Evolutionary conservation across 176 grass and related monocot genomes (phyloP).

Genomic region (Triticum aestivum): DNA sequence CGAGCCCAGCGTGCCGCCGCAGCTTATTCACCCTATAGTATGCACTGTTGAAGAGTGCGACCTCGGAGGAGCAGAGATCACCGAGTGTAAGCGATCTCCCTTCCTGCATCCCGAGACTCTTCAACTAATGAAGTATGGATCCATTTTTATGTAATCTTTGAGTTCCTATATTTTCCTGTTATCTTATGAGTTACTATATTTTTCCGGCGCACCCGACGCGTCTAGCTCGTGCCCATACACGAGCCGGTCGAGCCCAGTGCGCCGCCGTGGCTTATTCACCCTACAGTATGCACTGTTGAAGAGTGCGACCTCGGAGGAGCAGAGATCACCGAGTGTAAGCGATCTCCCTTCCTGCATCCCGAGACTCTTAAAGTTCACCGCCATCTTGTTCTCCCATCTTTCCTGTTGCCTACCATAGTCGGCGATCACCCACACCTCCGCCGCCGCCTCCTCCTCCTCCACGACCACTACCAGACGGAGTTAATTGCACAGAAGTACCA

Average conservation of each 20-base stretch:
- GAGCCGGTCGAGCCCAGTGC: too few species aligned
- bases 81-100: neutral
- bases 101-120: neutral
- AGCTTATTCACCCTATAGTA: too few species aligned
- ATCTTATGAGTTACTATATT: too few species aligned
- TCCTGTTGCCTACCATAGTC: neutral
- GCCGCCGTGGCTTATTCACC: too few species aligned
- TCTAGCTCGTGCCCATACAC: too few species aligned
- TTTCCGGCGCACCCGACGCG: too few species aligned
- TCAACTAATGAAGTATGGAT: neutral
- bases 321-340: slow-evolving; percentile 7
- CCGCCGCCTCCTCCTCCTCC: neutral
- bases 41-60: neutral
- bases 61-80: slow-evolving; percentile 10
- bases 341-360: neutral
- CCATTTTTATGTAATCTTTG: too few species aligned
- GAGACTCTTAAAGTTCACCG: neutral
- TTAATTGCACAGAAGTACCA: too few species aligned
- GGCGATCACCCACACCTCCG: slow-evolving; percentile 17
- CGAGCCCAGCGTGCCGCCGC: too few species aligned
- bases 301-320: slow-evolving; percentile 1
- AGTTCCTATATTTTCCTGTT: too few species aligned
- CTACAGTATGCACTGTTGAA: neutral
- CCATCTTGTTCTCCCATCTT: slow-evolving; percentile 39
- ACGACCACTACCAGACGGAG: neutral